Base-by-base conservation (phyloP, 495 filamentous ascomycete genomes). In the Halenospora varia region DNA sequence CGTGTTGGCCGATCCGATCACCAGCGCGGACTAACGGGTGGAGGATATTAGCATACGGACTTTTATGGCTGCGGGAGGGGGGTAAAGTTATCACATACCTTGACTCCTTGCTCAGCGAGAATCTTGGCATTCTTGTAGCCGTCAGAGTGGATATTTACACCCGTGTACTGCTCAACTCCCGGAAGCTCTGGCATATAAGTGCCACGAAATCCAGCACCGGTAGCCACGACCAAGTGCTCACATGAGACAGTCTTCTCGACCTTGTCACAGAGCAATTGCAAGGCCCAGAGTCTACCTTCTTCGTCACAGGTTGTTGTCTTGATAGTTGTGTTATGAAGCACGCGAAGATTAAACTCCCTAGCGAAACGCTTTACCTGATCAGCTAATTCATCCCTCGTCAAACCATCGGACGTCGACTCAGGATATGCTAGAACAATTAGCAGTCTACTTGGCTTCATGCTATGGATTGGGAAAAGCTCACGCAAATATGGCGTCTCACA, bases 1-100 rank as follows among this genome's bases (percentile, higher is more conserved):
- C 0, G 71, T 73, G 58, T 70, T 73, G 40, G 71, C 71, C 4
- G 68, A 70, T 23, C 71, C 69, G 35, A 73, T 60, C 3, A 73
- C 53, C 2, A 66, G n/a, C 41, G 64, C 66, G 8, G 72, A 72
- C 68, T 73, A 24, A 50, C 10, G 24, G 24, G n/a, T 24, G 25
- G 25, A 18, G 39, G 20, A 24, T 39, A 48, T 3, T n/a, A n/a
- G n/a, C n/a, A n/a, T n/a, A n/a, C n/a, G n/a, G n/a, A n/a, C n/a
- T n/a, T n/a, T n/a, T n/a, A n/a, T n/a, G n/a, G n/a, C n/a, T n/a
- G n/a, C n/a, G n/a, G 13, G 29, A 35, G 4, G 29, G 29, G 13
- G 29, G 29, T 35, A 13, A 4, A 35, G 13, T 35, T 6, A 13
- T 35, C 4, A 35, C 29, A 6, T 13, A 53, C 61, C 48, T 64